Conservation (phyloP, 768 basidiomycete species). For the Pleurotus citrinopileatus region DNA sequence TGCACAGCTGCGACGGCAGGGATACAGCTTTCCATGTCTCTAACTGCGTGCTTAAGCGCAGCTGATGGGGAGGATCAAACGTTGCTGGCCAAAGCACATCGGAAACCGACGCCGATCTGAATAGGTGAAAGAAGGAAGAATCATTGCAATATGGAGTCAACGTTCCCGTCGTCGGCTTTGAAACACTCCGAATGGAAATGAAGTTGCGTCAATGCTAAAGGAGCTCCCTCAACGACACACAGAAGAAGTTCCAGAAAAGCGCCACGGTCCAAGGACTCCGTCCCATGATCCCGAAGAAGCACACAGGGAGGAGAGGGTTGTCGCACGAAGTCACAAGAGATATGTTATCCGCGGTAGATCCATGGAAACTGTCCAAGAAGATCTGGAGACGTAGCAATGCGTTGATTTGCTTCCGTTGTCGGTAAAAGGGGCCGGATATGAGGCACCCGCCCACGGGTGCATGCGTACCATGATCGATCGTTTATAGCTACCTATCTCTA, state of each 20-base stretch:
- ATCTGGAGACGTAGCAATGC: constrained; percentile 6
- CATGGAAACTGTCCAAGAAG: not conserved
- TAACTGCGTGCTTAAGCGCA: no score
- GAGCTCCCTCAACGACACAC: not conserved
- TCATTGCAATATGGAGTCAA: not conserved
- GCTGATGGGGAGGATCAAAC: not conserved
- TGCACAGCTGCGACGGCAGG: no score
- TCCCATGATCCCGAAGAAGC: not conserved
- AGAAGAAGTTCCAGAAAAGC: not conserved
- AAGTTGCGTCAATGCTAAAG: not conserved
- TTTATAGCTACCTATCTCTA: constrained; percentile 6
- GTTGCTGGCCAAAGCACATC: no score
- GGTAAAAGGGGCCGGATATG: constrained; percentile 4
- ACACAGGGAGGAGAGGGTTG: not conserved
- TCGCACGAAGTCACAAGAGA: not conserved
- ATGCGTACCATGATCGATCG: constrained; percentile 6
- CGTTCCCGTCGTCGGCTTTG: not conserved
- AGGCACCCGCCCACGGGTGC: not conserved
- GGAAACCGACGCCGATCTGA: no score
- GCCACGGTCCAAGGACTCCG: not conserved
- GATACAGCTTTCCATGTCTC: no score
- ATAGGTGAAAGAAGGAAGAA: no score
- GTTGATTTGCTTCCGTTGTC: constrained; percentile 9
- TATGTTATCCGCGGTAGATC: not conserved
- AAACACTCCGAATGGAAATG: not conserved